Conservation (phyloP, 2,329 filamentous ascomycete species). For the Xylariomycetidae sp. region DNA sequence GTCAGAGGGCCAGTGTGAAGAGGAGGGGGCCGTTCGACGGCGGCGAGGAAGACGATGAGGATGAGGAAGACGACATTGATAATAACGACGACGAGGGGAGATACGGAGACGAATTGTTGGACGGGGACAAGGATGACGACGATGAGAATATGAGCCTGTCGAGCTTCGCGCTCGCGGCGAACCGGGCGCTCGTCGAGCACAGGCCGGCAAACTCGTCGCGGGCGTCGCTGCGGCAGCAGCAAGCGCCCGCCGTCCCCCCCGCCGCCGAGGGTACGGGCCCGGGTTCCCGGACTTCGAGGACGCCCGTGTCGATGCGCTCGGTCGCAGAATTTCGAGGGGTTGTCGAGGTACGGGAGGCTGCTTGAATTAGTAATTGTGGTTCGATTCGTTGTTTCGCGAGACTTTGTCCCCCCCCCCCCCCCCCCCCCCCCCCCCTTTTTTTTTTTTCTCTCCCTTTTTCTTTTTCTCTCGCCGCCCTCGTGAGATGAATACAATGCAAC, state of each 20-base stretch:
- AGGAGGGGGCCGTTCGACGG: neutral
- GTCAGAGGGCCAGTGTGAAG: neutral
- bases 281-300: no score
- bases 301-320: no score
- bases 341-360: no score
- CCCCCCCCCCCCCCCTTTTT: neutral
- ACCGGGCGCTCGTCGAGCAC: neutral
- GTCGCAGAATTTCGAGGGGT: no score
- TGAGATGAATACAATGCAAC: no score
- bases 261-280: no score
- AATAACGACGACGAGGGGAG: neutral
- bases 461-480: conserved; percentile 1
- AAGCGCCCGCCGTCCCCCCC: no score
- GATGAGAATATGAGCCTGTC: conserved; percentile 15
- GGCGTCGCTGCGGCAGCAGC: no score
- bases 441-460: conserved; percentile 1
- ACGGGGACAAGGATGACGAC: conserved; percentile 2
- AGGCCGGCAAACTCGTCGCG: no score
- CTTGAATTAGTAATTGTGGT: no score
- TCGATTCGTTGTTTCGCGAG: no score
- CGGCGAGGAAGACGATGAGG: neutral
- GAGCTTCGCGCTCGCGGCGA: conserved; percentile 8
- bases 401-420: no score
- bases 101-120: neutral
- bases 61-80: conserved; percentile 1